These are phyloP conservation scores for Phytophthora ramorum DNA, from an alignment of 352 stramenopile genomes.

Conservation along the genomic window DNA sequence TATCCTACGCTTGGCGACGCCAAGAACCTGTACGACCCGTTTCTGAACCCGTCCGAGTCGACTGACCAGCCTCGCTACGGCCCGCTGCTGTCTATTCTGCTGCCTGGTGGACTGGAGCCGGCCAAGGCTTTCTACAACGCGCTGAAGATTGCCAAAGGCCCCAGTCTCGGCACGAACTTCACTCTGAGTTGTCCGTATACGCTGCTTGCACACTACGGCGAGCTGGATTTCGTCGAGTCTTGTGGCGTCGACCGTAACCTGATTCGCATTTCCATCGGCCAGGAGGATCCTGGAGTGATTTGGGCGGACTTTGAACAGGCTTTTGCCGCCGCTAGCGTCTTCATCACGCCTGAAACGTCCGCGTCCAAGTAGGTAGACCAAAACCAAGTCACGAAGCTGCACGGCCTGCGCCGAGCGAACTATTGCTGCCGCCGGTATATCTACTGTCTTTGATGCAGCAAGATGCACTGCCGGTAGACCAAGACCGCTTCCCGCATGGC, in stretches of 20 bases:
- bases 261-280: conserved; percentile 92
- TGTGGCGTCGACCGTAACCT: conserved; percentile 93
- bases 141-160: conserved; percentile 84
- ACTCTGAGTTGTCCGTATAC: conserved; percentile 94
- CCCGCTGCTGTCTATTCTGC: conserved; percentile 88
- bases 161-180: conserved; percentile 95
- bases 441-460: conserved; percentile 31
- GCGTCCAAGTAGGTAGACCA: conserved; percentile 22
- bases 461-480: conserved; percentile 23
- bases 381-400: conserved; percentile 1
- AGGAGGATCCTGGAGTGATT: conserved; percentile 86
- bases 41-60: conserved; percentile 34
- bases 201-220: conserved; percentile 92
- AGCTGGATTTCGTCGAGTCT: conserved; percentile 92
- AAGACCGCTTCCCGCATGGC: conserved; percentile 21
- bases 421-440: conserved; percentile 23
- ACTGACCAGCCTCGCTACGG: conserved; percentile 69
- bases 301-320: conserved; percentile 59
- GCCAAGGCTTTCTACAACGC: conserved; percentile 91
- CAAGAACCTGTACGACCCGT: conserved; percentile 70
- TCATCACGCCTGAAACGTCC: conserved; percentile 12
- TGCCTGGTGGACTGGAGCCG: conserved; percentile 73
- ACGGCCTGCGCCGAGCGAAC: conserved; percentile 16
- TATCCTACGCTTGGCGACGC: conserved; percentile 78
- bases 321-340: conserved; percentile 30